phyloP scores from a whole-genome alignment of 805 yeast species.

The Maudiozyma turicensis region DNA sequence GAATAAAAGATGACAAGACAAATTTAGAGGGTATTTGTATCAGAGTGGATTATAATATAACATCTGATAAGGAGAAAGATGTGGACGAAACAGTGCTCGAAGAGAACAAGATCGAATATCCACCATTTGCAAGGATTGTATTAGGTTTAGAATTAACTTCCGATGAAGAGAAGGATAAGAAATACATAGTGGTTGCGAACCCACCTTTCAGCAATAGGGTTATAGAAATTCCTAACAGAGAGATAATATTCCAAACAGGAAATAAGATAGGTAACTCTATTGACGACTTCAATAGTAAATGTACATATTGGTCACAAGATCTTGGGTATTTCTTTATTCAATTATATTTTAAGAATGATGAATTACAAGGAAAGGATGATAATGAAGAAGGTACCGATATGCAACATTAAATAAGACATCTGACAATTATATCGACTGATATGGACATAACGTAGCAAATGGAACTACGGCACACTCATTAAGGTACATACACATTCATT shows the following conservation, averaged over 20 bases:
- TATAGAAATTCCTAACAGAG: slow-evolving; percentile 54
- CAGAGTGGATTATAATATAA: slow-evolving; percentile 42
- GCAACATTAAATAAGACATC: too few species aligned
- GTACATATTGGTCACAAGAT: slow-evolving; percentile 71
- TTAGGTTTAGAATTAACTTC: slow-evolving; percentile 59
- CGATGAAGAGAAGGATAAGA: slow-evolving; percentile 38
- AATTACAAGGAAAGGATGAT: neutral
- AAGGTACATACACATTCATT: too few species aligned
- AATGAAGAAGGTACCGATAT: too few species aligned
- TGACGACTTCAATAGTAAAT: slow-evolving; percentile 28
- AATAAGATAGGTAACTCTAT: slow-evolving; percentile 18
- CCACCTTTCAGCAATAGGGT: slow-evolving; percentile 85
- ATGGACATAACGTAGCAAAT: too few species aligned
- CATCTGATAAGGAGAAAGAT: slow-evolving; percentile 27
- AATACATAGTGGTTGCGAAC: slow-evolving; percentile 67
- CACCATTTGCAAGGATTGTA: slow-evolving; percentile 61
- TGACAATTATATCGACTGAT: too few species aligned
- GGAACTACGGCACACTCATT: too few species aligned
- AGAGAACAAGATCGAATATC: slow-evolving; percentile 22
- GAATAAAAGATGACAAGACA: slow-evolving; percentile 54
- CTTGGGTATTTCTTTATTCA: slow-evolving; percentile 62
- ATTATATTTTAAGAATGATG: slow-evolving; percentile 37
- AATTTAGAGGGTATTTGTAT: slow-evolving; percentile 57
- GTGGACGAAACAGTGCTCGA: slow-evolving; percentile 19
- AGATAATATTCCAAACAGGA: slow-evolving; percentile 23